Conservation (phyloP, 2,329 filamentous ascomycete species). For the Trichoderma pleuroti region DNA sequence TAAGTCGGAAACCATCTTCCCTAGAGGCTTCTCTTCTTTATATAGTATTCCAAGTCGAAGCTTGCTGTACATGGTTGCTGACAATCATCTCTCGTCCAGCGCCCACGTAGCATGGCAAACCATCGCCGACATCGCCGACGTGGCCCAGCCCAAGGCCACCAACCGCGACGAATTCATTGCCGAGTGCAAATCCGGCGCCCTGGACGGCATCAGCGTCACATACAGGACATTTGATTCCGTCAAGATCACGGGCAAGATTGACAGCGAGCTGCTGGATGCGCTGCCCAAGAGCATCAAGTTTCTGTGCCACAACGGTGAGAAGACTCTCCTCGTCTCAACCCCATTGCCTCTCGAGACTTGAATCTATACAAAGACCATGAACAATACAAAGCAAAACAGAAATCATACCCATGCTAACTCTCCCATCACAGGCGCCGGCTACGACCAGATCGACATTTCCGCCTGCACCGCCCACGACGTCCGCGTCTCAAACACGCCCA, state of each 20-base stretch:
- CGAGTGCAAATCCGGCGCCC: slow-evolving; percentile 61
- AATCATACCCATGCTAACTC: background rate
- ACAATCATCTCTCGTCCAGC: slow-evolving; percentile 28
- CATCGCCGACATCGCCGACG: slow-evolving; percentile 59
- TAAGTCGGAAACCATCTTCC: slow-evolving; percentile 25
- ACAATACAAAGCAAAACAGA: background rate
- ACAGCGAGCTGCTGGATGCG: slow-evolving; percentile 63
- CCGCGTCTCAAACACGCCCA: slow-evolving; percentile 76
- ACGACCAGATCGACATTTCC: slow-evolving; percentile 74
- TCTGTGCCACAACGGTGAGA: slow-evolving; percentile 57
- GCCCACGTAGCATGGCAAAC: slow-evolving; percentile 63
- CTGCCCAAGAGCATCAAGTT: slow-evolving; percentile 54
- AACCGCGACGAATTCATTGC: slow-evolving; percentile 65
- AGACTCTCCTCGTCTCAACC: background rate
- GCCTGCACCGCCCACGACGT: slow-evolving; percentile 66
- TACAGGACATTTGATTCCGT: slow-evolving; percentile 70
- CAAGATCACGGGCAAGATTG: slow-evolving; percentile 63
- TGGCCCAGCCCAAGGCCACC: slow-evolving; percentile 58
- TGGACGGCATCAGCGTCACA: slow-evolving; percentile 62
- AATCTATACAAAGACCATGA: background rate
- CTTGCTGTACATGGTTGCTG: background rate
- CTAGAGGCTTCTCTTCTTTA: background rate
- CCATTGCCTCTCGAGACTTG: background rate
- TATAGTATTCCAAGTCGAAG: background rate
- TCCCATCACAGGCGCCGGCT: slow-evolving; percentile 65